A percentile compares a stretch with the other conserved stretches of the same genome.
These are phyloP conservation scores for Cryptococcus amylolentus DNA, from an alignment of 1,284 basidiomycete genomes.

Conservation along the genomic window DNA sequence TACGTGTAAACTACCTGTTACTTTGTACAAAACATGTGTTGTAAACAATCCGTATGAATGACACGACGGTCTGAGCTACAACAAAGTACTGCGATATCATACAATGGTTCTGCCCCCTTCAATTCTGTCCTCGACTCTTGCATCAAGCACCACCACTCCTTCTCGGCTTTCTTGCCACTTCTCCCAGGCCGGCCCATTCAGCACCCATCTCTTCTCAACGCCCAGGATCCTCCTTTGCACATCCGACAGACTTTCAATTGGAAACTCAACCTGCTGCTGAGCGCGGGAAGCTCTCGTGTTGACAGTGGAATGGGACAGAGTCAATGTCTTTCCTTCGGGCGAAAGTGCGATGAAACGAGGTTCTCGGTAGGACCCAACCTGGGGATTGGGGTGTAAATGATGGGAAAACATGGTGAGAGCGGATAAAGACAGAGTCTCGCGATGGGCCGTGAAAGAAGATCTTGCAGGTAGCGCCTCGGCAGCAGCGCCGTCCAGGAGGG, in stretches of 20 bases:
- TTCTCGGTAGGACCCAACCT: background rate
- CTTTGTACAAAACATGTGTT: no score
- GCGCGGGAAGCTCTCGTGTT: background rate
- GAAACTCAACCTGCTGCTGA: background rate
- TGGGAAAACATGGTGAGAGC: background rate
- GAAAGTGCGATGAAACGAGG: slow-evolving; percentile 9
- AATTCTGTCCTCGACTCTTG: no score
- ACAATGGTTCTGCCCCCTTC: no score
- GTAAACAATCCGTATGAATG: no score
- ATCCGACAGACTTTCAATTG: background rate
- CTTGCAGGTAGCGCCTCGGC: no score
- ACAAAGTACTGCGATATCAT: no score
- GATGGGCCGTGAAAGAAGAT: no score
- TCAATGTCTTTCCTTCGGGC: background rate
- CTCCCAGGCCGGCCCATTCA: background rate
- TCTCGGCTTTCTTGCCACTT: slow-evolving; percentile 3
- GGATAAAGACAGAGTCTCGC: no score
- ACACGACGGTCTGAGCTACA: no score
- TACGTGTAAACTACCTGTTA: no score
- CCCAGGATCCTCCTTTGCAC: background rate
- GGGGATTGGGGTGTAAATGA: background rate
- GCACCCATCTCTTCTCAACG: background rate
- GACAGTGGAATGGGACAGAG: background rate
- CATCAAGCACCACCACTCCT: background rate
- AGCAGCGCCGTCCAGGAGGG: no score